Evolutionary conservation across 2,329 filamentous ascomycete species (phyloP).

Genomic region (Penicillium brevicompactum): DNA sequence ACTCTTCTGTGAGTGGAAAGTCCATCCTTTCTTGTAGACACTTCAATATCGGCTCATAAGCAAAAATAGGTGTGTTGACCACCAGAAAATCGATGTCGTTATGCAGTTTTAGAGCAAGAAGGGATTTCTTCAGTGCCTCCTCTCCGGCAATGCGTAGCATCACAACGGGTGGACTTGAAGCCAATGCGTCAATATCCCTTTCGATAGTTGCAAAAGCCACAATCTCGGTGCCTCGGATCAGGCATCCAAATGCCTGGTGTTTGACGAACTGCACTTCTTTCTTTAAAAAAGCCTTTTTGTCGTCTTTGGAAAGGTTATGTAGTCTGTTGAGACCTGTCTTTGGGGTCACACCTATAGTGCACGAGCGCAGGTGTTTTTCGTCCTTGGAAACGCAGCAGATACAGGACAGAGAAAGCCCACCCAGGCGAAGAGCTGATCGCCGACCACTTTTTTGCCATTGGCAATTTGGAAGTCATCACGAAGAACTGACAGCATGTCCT

Average conservation of each 20-base stretch:
- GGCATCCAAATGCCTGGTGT: slow-evolving; percentile 63
- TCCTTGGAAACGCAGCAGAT: slow-evolving; percentile 40
- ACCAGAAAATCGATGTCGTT: slow-evolving; percentile 54
- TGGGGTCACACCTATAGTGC: slow-evolving; percentile 47
- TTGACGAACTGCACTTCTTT: slow-evolving; percentile 56
- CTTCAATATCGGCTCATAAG: slow-evolving; percentile 67
- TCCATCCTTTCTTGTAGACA: slow-evolving; percentile 59
- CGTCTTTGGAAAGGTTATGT: slow-evolving; percentile 20
- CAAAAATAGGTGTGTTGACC: slow-evolving; percentile 68
- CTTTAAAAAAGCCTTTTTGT: slow-evolving; percentile 50
- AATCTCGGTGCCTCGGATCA: slow-evolving; percentile 56
- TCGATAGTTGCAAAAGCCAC: slow-evolving; percentile 64
- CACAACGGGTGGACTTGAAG: slow-evolving; percentile 47
- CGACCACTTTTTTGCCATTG: slow-evolving; percentile 50
- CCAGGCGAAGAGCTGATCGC: slow-evolving; percentile 42
- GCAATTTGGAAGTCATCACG: slow-evolving; percentile 61
- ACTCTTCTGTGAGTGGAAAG: slow-evolving; percentile 57
- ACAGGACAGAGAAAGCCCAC: slow-evolving; percentile 34
- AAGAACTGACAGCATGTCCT: slow-evolving; percentile 70
- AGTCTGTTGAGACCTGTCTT: slow-evolving; percentile 51
- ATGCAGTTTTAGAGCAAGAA: slow-evolving; percentile 47
- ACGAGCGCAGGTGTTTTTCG: slow-evolving; percentile 27
- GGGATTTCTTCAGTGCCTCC: slow-evolving; percentile 48
- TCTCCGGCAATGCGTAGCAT: slow-evolving; percentile 55
- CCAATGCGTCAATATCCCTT: slow-evolving; percentile 53